phyloP scores from a whole-genome alignment of 2,329 filamentous ascomycete genomes.

The Claviceps citrina region DNA sequence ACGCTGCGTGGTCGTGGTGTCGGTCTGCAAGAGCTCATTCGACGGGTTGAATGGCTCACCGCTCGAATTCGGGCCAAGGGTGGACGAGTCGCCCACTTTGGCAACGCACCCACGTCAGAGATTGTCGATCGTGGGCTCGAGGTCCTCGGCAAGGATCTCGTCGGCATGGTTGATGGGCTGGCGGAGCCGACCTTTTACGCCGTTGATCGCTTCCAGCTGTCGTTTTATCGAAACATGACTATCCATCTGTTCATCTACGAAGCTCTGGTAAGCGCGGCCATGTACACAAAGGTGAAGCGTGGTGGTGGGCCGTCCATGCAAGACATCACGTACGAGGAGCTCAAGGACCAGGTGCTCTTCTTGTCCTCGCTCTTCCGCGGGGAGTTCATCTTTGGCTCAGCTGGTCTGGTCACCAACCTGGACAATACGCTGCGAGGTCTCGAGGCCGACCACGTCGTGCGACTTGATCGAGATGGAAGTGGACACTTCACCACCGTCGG shows the following conservation, averaged over 20 bases:
- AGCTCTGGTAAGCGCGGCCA: slow-evolving; percentile 71
- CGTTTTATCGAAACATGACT: slow-evolving; percentile 98
- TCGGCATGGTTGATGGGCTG: slow-evolving; percentile 63
- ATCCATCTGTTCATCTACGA: slow-evolving; percentile 96
- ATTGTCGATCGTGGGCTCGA: slow-evolving; percentile 85
- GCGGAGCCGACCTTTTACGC: slow-evolving; percentile 89
- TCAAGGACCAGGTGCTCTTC: slow-evolving; percentile 71
- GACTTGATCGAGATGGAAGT: slow-evolving; percentile 40
- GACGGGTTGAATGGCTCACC: slow-evolving; percentile 81
- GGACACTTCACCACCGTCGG: slow-evolving; percentile 52
- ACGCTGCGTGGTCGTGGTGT: slow-evolving; percentile 86
- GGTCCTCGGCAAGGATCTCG: slow-evolving; percentile 77
- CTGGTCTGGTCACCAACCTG: slow-evolving; percentile 67
- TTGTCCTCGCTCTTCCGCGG: slow-evolving; percentile 85
- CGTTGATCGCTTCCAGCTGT: slow-evolving; percentile 89
- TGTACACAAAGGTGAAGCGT: slow-evolving; percentile 83
- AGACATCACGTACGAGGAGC: slow-evolving; percentile 56
- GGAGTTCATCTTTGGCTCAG: slow-evolving; percentile 91
- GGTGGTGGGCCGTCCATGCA: slow-evolving; percentile 76
- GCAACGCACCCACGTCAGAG: slow-evolving; percentile 58
- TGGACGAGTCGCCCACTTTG: slow-evolving; percentile 86
- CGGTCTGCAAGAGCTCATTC: slow-evolving; percentile 68
- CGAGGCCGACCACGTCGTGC: slow-evolving; percentile 64
- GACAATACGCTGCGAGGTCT: slow-evolving; percentile 64
- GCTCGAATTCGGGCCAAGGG: slow-evolving; percentile 70